phyloP scores from a whole-genome alignment of 805 yeast species.

The Nakazawaea ishiwadae region DNA sequence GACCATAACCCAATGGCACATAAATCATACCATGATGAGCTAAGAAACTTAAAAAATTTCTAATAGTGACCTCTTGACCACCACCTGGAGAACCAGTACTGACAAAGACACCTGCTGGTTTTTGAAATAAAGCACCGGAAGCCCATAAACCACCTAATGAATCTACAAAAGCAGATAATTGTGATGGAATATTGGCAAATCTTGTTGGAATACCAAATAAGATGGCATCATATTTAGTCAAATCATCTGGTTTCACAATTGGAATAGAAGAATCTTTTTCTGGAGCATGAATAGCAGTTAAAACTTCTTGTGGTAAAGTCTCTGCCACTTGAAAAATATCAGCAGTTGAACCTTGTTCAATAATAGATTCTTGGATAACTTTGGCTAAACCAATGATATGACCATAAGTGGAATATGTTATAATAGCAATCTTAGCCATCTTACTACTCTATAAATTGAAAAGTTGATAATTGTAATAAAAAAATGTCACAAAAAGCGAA shows the following conservation, averaged over 20 bases:
- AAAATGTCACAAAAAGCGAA: too few relatives aligned
- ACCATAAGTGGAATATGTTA: constrained; percentile 67
- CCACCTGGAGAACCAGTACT: constrained; percentile 75
- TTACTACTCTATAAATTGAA: neutral
- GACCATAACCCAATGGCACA: constrained; percentile 72
- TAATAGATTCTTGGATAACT: constrained; percentile 58
- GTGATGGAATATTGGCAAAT: constrained; percentile 72
- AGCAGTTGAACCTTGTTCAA: constrained; percentile 63
- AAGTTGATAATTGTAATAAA: neutral
- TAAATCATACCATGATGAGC: constrained; percentile 75
- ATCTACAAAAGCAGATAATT: constrained; percentile 73
- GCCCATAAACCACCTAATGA: constrained; percentile 77
- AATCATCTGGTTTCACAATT: constrained; percentile 49
- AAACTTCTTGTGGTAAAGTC: constrained; percentile 60
- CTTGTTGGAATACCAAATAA: constrained; percentile 80
- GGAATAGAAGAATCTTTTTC: constrained; percentile 48
- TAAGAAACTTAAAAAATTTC: constrained; percentile 52
- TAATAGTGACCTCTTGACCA: constrained; percentile 61
- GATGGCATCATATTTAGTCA: constrained; percentile 68
- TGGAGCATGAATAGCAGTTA: constrained; percentile 63
- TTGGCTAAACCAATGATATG: constrained; percentile 70
- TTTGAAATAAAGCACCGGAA: constrained; percentile 62
- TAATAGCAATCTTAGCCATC: constrained; percentile 22
- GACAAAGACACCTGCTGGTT: constrained; percentile 68
- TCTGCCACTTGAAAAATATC: constrained; percentile 78